Percentiles rank a stretch among this genome's conserved stretches.
These are phyloP conservation scores for Rusavskia elegans DNA, from an alignment of 495 filamentous ascomycete genomes.

Conservation along the genomic window DNA sequence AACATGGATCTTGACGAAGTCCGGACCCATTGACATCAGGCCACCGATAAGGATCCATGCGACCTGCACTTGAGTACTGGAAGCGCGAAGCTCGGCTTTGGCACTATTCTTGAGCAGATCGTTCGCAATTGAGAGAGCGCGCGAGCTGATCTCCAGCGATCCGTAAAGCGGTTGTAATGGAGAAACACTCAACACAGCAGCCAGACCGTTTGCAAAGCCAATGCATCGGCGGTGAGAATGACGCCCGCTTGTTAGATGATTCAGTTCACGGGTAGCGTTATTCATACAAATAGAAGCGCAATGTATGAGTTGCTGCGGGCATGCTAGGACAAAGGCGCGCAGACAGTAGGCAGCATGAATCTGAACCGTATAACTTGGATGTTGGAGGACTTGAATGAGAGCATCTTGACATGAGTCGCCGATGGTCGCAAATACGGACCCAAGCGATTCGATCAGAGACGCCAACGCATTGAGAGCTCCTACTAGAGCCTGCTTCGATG, in stretches of 20 bases:
- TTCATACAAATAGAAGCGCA: conserved; percentile 96
- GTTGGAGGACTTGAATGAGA: conserved; percentile 78
- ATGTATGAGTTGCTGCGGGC: conserved; percentile 77
- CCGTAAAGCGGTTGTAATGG: conserved; percentile 80
- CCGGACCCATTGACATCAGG: conserved; percentile 88
- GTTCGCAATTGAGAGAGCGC: conserved; percentile 79
- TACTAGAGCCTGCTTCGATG: conserved; percentile 70
- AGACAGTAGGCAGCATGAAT: conserved; percentile 73
- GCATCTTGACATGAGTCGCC: conserved; percentile 75
- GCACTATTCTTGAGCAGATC: conserved; percentile 86
- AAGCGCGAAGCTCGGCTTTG: conserved; percentile 77
- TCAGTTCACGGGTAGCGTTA: conserved; percentile 74
- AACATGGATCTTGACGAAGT: conserved; percentile 97
- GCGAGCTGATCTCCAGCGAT: conserved; percentile 86
- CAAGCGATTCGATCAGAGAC: conserved; percentile 62
- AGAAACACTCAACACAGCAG: conserved; percentile 80
- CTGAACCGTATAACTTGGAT: conserved; percentile 93
- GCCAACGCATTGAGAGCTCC: conserved; percentile 66
- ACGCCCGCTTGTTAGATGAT: conserved; percentile 54
- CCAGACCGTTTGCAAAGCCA: conserved; percentile 85
- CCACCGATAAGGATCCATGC: conserved; percentile 96
- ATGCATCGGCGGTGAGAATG: conserved; percentile 73
- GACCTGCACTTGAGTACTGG: conserved; percentile 89
- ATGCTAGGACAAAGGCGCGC: conserved; percentile 74
- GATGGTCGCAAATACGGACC: conserved; percentile 60